Evolutionary conservation across 2,329 filamentous ascomycete genomes (phyloP).

Genomic region (Colletotrichum chlorophyti): DNA sequence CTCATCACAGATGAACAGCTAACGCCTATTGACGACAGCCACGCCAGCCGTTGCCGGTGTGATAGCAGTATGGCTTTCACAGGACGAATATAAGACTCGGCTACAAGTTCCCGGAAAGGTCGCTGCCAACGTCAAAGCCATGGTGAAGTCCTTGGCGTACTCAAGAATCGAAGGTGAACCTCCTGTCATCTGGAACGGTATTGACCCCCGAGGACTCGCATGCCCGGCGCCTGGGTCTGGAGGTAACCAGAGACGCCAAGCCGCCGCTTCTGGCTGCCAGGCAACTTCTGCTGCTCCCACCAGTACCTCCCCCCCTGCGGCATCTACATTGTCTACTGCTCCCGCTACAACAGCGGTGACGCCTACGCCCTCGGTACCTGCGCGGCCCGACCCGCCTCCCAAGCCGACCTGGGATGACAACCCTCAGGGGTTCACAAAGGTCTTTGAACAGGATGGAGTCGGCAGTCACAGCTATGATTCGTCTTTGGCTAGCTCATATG

Average conservation of each 20-base stretch:
- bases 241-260: neutral
- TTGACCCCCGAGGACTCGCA: neutral
- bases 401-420: constrained; percentile 1
- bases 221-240: neutral
- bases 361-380: neutral
- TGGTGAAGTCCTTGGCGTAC: constrained; percentile 8
- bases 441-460: constrained; percentile 1
- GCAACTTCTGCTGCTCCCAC: neutral
- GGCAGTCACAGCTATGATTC: neutral
- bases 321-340: neutral
- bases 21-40: no score
- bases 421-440: neutral
- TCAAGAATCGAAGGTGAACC: neutral
- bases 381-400: neutral
- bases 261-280: neutral
- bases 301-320: neutral
- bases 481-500: neutral
- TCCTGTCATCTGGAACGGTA: constrained; percentile 14
- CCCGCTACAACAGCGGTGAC: neutral
- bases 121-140: constrained; percentile 6
- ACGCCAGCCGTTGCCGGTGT: constrained; percentile 5
- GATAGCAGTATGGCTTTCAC: constrained; percentile 18
- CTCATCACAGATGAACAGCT: no score
- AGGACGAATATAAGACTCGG: neutral
- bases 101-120: constrained; percentile 8